Evolutionary conservation across 306 rosid genomes (phyloP).

Genomic region (Cucumis hystrix): DNA sequence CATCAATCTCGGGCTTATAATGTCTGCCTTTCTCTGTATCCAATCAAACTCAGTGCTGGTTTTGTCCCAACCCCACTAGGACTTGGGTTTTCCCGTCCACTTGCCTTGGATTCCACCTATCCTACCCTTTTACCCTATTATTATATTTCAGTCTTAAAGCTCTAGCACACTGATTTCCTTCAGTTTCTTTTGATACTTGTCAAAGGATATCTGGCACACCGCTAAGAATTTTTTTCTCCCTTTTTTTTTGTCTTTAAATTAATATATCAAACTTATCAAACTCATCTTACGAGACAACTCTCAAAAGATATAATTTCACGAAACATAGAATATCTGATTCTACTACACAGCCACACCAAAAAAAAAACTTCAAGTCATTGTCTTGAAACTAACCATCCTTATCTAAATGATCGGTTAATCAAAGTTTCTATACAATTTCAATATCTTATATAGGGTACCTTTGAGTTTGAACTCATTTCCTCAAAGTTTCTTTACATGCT

Average conservation of each 20-base stretch:
- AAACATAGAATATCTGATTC: too few species aligned
- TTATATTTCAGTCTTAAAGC: background rate
- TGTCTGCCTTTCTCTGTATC: constrained; percentile 5
- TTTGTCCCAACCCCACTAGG: constrained; percentile 8
- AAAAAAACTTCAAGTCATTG: background rate
- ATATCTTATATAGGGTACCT: background rate
- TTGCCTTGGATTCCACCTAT: constrained; percentile 1
- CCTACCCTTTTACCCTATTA: background rate
- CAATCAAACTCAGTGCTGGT: constrained; percentile 9
- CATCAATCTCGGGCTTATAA: constrained; percentile 2
- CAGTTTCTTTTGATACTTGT: background rate
- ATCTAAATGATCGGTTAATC: background rate
- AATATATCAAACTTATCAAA: background rate
- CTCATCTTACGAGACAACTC: background rate
- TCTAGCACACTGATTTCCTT: background rate
- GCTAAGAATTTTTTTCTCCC: background rate
- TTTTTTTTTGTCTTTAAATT: too few species aligned
- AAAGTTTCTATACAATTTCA: background rate
- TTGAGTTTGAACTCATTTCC: background rate
- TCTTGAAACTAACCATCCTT: background rate
- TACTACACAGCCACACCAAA: background rate
- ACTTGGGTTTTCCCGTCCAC: background rate
- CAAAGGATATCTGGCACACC: background rate
- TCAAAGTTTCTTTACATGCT: background rate
- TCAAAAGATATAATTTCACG: too few species aligned